These are phyloP conservation scores for barley (Hordeum vulgare) DNA, from an alignment of 176 grass and related monocot genomes.

Conservation along the genomic window DNA sequence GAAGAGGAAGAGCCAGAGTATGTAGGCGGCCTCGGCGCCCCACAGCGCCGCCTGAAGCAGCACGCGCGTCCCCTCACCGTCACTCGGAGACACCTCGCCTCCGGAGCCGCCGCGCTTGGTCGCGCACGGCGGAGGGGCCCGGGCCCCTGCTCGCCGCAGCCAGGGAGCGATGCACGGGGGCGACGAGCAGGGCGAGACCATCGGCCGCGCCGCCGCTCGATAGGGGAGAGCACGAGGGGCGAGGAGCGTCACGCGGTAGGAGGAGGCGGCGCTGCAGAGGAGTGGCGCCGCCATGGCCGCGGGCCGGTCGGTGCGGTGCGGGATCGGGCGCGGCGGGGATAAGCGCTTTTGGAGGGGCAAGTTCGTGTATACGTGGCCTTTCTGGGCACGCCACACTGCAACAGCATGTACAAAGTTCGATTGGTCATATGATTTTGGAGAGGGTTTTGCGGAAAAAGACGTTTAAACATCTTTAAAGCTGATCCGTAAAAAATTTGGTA, in stretches of 20 bases:
- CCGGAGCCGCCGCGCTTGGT: slow-evolving; percentile 23
- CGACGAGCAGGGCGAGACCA: neutral
- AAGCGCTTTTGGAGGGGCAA: neutral
- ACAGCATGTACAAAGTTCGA: neutral
- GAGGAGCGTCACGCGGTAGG: neutral
- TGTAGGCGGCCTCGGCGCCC: slow-evolving; percentile 69
- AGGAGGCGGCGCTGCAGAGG: slow-evolving; percentile 17
- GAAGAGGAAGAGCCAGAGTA: slow-evolving; percentile 86
- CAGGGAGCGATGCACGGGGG: neutral
- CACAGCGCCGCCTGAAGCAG: slow-evolving; percentile 46
- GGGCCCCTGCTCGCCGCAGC: neutral
- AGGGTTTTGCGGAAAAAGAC: no score
- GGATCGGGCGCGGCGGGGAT: neutral
- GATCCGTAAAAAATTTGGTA: no score
- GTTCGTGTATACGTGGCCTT: slow-evolving; percentile 7
- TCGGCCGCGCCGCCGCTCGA: neutral
- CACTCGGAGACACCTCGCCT: neutral
- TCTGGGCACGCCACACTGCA: neutral
- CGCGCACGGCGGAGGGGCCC: neutral
- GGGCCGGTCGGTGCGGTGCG: neutral
- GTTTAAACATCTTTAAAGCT: no score
- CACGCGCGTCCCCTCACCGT: neutral
- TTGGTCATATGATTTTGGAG: neutral
- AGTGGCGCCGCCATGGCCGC: slow-evolving; percentile 31
- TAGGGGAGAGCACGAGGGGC: neutral